Conservation (phyloP, 352 stramenopile species). For the Pythium vanterpoolii region DNA sequence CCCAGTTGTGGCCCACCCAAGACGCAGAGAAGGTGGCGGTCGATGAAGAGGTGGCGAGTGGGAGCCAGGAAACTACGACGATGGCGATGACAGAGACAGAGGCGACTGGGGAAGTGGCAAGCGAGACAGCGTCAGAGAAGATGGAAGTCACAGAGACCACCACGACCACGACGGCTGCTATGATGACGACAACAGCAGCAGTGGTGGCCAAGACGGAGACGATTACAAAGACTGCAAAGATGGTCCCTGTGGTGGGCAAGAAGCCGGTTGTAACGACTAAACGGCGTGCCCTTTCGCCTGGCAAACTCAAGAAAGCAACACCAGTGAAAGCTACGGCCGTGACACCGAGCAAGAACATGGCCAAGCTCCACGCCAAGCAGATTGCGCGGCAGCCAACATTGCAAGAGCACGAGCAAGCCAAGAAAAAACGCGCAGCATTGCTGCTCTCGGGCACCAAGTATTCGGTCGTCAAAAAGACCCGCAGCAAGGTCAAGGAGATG, state of each 20-base stretch:
- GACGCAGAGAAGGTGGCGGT: neutral
- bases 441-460: conserved; percentile 23
- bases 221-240: neutral
- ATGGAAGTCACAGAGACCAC: neutral
- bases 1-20: conserved; percentile 9
- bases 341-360: conserved; percentile 19
- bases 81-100: neutral
- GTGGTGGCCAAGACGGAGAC: neutral
- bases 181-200: neutral
- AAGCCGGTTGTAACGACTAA: conserved; percentile 6
- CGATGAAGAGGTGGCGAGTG: neutral
- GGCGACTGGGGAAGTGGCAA: neutral
- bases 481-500: conserved; percentile 23
- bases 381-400: conserved; percentile 23
- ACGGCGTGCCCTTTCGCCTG: neutral
- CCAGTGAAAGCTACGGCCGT: conserved; percentile 7
- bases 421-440: conserved; percentile 21
- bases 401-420: conserved; percentile 23
- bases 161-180: neutral
- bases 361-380: conserved; percentile 23
- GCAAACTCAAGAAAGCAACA: conserved; percentile 8
- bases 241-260: conserved; percentile 6
- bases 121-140: neutral
- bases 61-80: neutral
- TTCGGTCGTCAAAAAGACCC: conserved; percentile 29